phyloP scores from a whole-genome alignment of 176 grass and related monocot genomes.

The barley (Hordeum vulgare) region DNA sequence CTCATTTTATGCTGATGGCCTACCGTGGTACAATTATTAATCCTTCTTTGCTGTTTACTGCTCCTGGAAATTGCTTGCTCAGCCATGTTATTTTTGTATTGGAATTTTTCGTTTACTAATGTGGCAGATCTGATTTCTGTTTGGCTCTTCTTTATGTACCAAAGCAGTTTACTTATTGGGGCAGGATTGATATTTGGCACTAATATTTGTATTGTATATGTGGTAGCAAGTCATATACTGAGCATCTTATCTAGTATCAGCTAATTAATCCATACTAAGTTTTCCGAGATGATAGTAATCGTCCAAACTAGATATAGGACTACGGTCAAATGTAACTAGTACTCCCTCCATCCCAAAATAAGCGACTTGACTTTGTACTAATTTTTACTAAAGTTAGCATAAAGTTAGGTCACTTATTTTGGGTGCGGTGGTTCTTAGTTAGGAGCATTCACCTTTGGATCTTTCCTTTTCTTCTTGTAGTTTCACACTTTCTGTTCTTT shows the following conservation, averaged over 20 bases:
- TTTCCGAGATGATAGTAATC: neutral
- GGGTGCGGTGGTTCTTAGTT: neutral
- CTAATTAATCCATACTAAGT: neutral
- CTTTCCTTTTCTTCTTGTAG: neutral
- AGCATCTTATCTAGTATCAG: neutral
- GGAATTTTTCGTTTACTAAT: neutral
- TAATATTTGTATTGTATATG: neutral
- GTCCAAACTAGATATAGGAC: neutral
- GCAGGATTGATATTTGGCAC: neutral
- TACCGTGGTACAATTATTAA: neutral
- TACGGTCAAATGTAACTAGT: neutral
- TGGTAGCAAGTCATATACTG: neutral
- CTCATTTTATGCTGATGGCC: conserved; percentile 15
- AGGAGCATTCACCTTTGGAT: neutral
- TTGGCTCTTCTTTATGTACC: neutral
- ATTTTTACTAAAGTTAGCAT: too few species aligned
- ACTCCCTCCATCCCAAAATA: too few species aligned
- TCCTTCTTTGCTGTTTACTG: neutral
- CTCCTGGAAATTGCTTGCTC: neutral
- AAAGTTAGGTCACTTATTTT: too few species aligned
- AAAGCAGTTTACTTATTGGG: neutral
- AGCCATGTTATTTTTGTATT: neutral
- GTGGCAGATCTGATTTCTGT: neutral
- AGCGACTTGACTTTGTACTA: too few species aligned
- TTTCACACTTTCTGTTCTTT: neutral